Base-by-base conservation (phyloP, 768 basidiomycete genomes). In the Pleurotus eryngii region DNA sequence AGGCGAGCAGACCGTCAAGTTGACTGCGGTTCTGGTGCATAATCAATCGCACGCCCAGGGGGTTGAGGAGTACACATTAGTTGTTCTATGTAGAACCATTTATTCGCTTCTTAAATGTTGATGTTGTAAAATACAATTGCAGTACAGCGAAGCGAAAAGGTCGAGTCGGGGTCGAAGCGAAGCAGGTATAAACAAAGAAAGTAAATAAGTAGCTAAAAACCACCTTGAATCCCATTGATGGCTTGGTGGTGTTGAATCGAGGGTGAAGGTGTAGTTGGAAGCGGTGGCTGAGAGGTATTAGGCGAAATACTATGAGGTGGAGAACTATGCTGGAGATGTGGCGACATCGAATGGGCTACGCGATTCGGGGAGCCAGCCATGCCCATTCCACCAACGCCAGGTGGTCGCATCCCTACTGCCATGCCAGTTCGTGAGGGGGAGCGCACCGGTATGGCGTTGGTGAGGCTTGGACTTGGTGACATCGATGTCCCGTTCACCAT, bases 1-100 rank as follows among this genome's bases (percentile, higher is more conserved):
- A 4, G 80, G 89, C 35, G 89, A 89, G 66, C 90, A 92, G 66
- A 75, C 84, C 5, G 88, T 92, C 22, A 81, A 81, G 60, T 92
- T 67, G 85, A 90, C 67, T 63, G 81, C 46, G 22, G 11, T 24
- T 85, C 38, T 20, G 9, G 30, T 35, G 30, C 30, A 35, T 35
- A 35, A 35, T 35, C 30, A 35, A 35, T 35, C 30, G 30, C 7
- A 35, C 30, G 30, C 30, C 30, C 30, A 9, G 0, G 30, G 30
- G 30, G 30, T 35, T 35, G 11, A 35, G 30, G 30, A 35, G 30
- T 35, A 45, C 42, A 45, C n/a, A 45, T 45, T 45, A 45, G 11
- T 11, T 35, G 30, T 35, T 35, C 30, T 35, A 35, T 35, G 30
- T 35, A 35, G 30, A 45, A 22, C 42, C n/a, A 45, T 45, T 45